Evolutionary conservation across 1,284 basidiomycete species (phyloP).

Genomic region (Quambalaria eucalypti): DNA sequence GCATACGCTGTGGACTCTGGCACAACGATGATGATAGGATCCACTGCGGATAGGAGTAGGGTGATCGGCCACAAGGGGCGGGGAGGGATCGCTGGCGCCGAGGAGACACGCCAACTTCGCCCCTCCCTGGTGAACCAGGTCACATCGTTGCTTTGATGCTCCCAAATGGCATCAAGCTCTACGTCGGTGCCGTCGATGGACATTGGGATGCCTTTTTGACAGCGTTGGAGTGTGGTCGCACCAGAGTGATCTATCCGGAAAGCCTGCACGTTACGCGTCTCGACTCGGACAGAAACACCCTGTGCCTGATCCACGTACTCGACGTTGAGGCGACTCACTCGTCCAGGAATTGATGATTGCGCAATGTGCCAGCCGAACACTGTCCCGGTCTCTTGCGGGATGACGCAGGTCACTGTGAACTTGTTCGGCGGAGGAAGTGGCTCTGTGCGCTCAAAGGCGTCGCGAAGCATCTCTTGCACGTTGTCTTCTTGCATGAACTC

Average conservation of each 20-base stretch:
- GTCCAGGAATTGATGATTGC: constrained; percentile 56
- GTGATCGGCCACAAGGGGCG: constrained; percentile 16
- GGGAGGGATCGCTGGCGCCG: too few relatives aligned
- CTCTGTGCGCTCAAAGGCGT: constrained; percentile 8
- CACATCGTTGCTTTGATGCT: not conserved
- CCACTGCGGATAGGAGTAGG: constrained; percentile 12
- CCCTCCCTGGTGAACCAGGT: not conserved
- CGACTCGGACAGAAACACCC: not conserved
- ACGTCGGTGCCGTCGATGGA: too few relatives aligned
- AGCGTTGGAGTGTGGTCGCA: too few relatives aligned
- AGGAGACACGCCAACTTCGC: not conserved
- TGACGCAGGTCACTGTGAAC: constrained; percentile 62
- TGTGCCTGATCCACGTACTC: not conserved
- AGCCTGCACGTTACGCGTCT: not conserved
- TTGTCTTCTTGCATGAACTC: constrained; percentile 55
- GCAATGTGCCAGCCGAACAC: constrained; percentile 61
- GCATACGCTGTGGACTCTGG: constrained; percentile 8
- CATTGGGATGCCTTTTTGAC: not conserved
- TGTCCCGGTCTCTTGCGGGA: constrained; percentile 59
- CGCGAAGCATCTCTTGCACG: constrained; percentile 52
- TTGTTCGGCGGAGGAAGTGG: constrained; percentile 8
- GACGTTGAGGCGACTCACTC: constrained; percentile 8
- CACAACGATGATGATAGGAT: constrained; percentile 16
- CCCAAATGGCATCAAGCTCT: too few relatives aligned
- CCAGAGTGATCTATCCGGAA: not conserved